Percentiles rank a stretch among this genome's conserved stretches.
Evolutionary conservation across 2,329 filamentous ascomycete species (phyloP).

Genomic region (Gremmenia infestans): DNA sequence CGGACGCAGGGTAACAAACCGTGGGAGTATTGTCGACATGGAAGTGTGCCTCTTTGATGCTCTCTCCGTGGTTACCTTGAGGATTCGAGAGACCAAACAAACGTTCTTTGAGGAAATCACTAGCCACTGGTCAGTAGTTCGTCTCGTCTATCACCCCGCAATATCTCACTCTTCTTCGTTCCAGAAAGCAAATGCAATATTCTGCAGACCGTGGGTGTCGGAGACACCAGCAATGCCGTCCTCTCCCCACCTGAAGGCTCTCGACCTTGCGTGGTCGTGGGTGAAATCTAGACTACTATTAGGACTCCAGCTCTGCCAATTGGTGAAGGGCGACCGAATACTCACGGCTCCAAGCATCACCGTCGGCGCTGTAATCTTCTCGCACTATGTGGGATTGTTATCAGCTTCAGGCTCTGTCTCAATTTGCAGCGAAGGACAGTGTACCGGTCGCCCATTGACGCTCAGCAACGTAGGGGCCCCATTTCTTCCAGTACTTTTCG

Average conservation of each 20-base stretch:
- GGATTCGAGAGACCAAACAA: conserved; percentile 94
- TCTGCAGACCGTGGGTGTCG: conserved; percentile 87
- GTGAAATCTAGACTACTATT: conserved; percentile 66
- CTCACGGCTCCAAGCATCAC: conserved; percentile 94
- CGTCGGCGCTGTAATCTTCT: conserved; percentile 85
- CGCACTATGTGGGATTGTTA: conserved; percentile 52
- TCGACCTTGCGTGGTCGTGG: conserved; percentile 83
- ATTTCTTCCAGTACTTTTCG: conserved; percentile 95
- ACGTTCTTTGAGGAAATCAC: conserved; percentile 89
- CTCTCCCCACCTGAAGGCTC: conserved; percentile 92
- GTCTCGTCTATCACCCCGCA: conserved; percentile 15
- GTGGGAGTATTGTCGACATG: conserved; percentile 88
- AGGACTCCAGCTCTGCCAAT: conserved; percentile 18
- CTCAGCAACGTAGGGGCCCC: conserved; percentile 91
- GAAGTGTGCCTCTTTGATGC: conserved; percentile 94
- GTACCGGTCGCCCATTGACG: conserved; percentile 91
- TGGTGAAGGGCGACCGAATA: conserved; percentile 24
- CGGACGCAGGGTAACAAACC: conserved; percentile 15
- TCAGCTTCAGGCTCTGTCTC: conserved; percentile 3
- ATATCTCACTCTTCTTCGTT: conserved; percentile 81
- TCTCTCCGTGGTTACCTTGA: conserved; percentile 95
- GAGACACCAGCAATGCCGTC: conserved; percentile 93
- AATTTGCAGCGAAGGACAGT: neutral
- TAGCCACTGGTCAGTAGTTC: conserved; percentile 38
- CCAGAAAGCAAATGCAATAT: conserved; percentile 96